Base-by-base conservation (phyloP, 2,329 filamentous ascomycete species). In the Claviceps quebecensis region DNA sequence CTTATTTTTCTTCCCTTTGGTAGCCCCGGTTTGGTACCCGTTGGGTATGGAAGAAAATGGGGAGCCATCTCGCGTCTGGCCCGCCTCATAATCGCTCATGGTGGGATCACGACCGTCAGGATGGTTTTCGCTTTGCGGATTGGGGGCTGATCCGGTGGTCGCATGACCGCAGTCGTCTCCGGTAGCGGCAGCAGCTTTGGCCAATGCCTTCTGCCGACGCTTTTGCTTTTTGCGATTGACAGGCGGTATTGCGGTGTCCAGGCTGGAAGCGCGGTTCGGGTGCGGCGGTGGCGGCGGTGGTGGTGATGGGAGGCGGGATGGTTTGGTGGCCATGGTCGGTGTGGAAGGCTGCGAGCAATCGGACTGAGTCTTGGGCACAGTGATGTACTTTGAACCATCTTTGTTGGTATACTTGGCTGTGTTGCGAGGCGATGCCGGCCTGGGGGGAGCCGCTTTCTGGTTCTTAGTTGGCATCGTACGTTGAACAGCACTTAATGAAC, bases 181-280 rank as follows among this genome's bases (percentile, higher is more conserved):
- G 51, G 69, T 66, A 5, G 70, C 69, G 43, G 72, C 79, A 26
- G 78, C 80, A 34, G 78, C 78, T 63, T 84, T 80, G 54, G 83
- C 84, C 36, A 87, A 85, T 37, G 85, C 86, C 69, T 96, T 96
- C 63, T 87, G 84, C 58, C 90, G 80, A 59, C 90, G 81, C 75
- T 95, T 96, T 67, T 93, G 86, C 74, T 96, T 97, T 75, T 96
- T 96, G 64, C 87, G 82, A 69, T 95, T 96, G 49, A 90, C 84
- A 8, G 74, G 63, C 45, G 72, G 72, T 45, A 72, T 69, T 46
- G 67, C 59, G 47, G 54, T 55, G 54, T 68, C 62, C 54, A 53
- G 49, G 46, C 55, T 58, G 53, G 54, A 53, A 52, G 44, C n/a
- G 5, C 52, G 54, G 54, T 53, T 63, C 59, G 58, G 41, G 56